Evolutionary conservation across 2,329 filamentous ascomycete species (phyloP).

Genomic region (Pseudonectria foliicola): DNA sequence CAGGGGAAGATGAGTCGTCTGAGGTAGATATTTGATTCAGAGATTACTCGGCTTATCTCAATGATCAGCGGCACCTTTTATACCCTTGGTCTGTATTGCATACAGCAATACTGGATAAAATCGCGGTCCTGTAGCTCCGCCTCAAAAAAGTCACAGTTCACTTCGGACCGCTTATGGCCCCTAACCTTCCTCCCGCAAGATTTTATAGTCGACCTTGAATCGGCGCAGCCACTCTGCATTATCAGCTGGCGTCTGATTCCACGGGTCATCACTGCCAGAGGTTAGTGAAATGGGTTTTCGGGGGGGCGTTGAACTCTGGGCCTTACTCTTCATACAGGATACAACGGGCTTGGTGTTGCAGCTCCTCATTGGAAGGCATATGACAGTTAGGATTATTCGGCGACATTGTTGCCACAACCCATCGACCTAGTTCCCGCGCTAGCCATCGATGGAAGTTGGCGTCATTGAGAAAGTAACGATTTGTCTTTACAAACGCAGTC

Average conservation of each 20-base stretch:
- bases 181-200: too few relatives aligned
- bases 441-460: constrained; percentile 20
- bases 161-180: too few relatives aligned
- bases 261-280: constrained; percentile 44
- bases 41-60: too few relatives aligned
- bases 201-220: constrained; percentile 43
- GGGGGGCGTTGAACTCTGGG: too few relatives aligned
- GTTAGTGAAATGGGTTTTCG: too few relatives aligned
- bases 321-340: constrained; percentile 26
- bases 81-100: too few relatives aligned
- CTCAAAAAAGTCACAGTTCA: too few relatives aligned
- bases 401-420: constrained; percentile 23
- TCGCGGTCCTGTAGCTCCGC: too few relatives aligned
- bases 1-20: too few relatives aligned
- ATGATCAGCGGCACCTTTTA: too few relatives aligned
- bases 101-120: too few relatives aligned
- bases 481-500: background rate
- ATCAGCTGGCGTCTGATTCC: constrained; percentile 52
- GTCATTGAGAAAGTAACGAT: constrained; percentile 17
- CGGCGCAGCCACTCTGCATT: constrained; percentile 49
- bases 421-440: constrained; percentile 14
- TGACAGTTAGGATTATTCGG: constrained; percentile 23
- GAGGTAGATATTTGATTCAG: too few relatives aligned
- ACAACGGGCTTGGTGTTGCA: constrained; percentile 26
- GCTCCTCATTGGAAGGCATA: constrained; percentile 28